Conservation (phyloP, 768 basidiomycete species). For the Phallus indusiatus region DNA sequence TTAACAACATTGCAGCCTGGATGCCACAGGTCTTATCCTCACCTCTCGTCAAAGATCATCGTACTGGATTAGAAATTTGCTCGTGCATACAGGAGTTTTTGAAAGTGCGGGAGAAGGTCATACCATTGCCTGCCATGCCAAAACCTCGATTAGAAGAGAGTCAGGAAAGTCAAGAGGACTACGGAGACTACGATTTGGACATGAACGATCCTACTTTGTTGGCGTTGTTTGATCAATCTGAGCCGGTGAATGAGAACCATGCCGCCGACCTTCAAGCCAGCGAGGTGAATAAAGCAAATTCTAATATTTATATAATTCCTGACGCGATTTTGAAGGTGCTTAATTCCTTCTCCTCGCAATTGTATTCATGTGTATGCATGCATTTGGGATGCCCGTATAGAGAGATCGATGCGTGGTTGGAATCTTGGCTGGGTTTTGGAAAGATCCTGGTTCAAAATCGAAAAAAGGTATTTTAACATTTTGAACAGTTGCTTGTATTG, state of each 20-base stretch:
- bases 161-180: conserved; percentile 76
- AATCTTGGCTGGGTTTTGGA: conserved; percentile 68
- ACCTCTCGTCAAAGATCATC: conserved; percentile 33
- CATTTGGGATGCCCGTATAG: conserved; percentile 28
- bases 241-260: conserved; percentile 22
- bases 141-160: conserved; percentile 14
- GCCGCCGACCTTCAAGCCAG: conserved; percentile 40
- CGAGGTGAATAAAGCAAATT: conserved; percentile 29
- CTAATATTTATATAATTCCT: background rate
- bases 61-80: conserved; percentile 47
- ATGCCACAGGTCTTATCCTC: conserved; percentile 40
- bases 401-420: conserved; percentile 49
- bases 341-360: conserved; percentile 39
- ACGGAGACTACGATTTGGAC: conserved; percentile 48
- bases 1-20: conserved; percentile 38
- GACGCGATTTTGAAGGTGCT: conserved; percentile 32
- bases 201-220: conserved; percentile 51
- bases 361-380: conserved; percentile 47
- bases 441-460: conserved; percentile 48
- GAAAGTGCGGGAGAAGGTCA: conserved; percentile 37
- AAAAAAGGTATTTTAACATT: conserved; percentile 26
- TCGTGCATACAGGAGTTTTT: conserved; percentile 53
- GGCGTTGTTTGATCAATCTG: conserved; percentile 39
- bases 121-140: conserved; percentile 25
- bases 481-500: background rate